Evolutionary conservation across 1,284 basidiomycete genomes (phyloP).

Genomic region (Xerocomus cyaneibrunnescens): DNA sequence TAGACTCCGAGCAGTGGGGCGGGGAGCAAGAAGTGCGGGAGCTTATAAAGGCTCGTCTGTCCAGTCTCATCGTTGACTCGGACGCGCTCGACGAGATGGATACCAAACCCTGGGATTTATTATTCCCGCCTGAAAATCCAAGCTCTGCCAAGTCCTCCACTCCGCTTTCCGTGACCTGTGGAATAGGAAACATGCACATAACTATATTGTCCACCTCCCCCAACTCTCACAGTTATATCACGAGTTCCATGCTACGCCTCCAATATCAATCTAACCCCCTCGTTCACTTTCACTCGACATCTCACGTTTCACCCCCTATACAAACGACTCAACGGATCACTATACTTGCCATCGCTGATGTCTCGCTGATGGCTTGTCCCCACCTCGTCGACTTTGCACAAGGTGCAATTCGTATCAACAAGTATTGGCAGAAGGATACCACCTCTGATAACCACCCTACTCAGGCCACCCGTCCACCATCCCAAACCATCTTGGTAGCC

Average conservation of each 20-base stretch:
- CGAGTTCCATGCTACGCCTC: slow-evolving; percentile 27
- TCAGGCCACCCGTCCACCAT: slow-evolving; percentile 3
- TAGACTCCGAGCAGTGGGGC: slow-evolving; percentile 7
- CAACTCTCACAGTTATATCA: slow-evolving; percentile 28
- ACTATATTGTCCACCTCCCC: slow-evolving; percentile 22
- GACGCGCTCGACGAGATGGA: slow-evolving; percentile 40
- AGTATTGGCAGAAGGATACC: slow-evolving; percentile 13
- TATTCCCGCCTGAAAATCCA: slow-evolving; percentile 18
- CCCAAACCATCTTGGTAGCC: slow-evolving; percentile 34
- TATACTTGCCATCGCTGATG: slow-evolving; percentile 43
- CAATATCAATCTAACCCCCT: slow-evolving; percentile 24
- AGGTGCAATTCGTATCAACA: slow-evolving; percentile 50
- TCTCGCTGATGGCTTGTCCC: slow-evolving; percentile 54
- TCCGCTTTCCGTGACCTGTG: slow-evolving; percentile 17
- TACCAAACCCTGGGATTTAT: slow-evolving; percentile 35
- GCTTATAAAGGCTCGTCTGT: slow-evolving; percentile 44
- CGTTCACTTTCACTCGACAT: slow-evolving; percentile 12
- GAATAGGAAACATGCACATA: slow-evolving; percentile 21
- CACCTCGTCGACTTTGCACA: slow-evolving; percentile 64
- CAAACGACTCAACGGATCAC: slow-evolving; percentile 39
- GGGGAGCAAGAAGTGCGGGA: slow-evolving; percentile 23
- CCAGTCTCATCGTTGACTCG: slow-evolving; percentile 42
- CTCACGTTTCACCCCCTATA: slow-evolving; percentile 17
- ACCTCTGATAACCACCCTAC: background rate
- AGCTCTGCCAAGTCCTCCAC: slow-evolving; percentile 2